These are phyloP conservation scores for Paraphoma sp. DNA, from an alignment of 2,329 filamentous ascomycete species.

Conservation along the genomic window DNA sequence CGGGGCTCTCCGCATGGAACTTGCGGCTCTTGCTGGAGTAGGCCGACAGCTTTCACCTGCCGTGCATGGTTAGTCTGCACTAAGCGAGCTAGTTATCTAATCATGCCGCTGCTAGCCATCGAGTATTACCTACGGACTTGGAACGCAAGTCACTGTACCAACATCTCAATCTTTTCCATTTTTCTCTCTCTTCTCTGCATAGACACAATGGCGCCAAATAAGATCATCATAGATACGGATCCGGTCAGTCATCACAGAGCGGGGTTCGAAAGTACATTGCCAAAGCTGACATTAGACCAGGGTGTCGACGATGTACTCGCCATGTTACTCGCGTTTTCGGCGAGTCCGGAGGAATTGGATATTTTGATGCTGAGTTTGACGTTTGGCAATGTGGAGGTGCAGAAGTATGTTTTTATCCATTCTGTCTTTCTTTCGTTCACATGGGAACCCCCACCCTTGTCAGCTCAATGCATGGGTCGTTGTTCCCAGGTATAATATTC, in stretches of 20 bases:
- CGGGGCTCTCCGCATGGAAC: constrained; percentile 19
- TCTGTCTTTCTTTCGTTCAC: background rate
- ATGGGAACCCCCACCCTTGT: background rate
- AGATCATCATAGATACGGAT: constrained; percentile 96
- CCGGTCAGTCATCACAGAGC: constrained; percentile 63
- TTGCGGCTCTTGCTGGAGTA: too few species aligned
- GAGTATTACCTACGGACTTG: constrained; percentile 2
- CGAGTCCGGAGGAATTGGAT: constrained; percentile 83
- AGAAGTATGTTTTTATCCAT: constrained; percentile 64
- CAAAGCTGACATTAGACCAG: constrained; percentile 25
- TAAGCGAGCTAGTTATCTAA: constrained; percentile 29
- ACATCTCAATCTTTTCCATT: too few species aligned
- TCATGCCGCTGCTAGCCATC: constrained; percentile 16
- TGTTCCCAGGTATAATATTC: background rate
- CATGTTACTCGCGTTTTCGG: constrained; percentile 83
- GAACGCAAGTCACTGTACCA: too few species aligned
- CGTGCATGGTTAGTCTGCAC: constrained; percentile 15
- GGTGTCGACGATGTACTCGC: constrained; percentile 93
- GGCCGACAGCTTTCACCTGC: constrained; percentile 17
- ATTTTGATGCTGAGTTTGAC: constrained; percentile 86
- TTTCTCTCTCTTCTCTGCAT: background rate
- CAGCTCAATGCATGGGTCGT: background rate
- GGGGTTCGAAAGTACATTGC: too few species aligned
- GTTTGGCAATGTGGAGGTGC: constrained; percentile 89
- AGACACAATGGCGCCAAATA: constrained; percentile 51